Conservation (phyloP, 2,329 filamentous ascomycete genomes). For the Septoria linicola region DNA sequence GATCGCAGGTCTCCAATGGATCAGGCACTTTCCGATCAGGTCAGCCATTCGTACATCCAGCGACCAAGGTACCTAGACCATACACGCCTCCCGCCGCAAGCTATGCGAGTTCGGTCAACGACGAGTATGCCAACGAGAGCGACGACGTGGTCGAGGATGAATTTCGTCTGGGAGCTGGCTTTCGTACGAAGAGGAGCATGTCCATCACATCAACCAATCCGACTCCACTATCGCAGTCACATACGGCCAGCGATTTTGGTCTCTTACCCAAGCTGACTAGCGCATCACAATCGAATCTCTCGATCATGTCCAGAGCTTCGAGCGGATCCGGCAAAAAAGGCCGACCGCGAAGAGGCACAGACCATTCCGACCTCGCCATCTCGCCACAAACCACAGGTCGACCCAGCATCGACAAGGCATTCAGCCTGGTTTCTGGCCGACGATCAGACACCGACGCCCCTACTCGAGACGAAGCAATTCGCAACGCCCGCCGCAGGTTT, state of each 20-base stretch:
- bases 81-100: slow-evolving; percentile 56
- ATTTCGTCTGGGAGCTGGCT: slow-evolving; percentile 41
- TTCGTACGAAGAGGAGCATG: slow-evolving; percentile 43
- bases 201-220: slow-evolving; percentile 44
- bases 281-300: slow-evolving; percentile 54
- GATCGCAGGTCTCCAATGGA: slow-evolving; percentile 54
- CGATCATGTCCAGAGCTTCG: slow-evolving; percentile 43
- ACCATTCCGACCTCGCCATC: slow-evolving; percentile 47
- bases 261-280: slow-evolving; percentile 50
- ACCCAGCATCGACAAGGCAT: slow-evolving; percentile 57
- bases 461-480: slow-evolving; percentile 56
- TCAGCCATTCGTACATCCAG: slow-evolving; percentile 54
- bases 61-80: slow-evolving; percentile 56
- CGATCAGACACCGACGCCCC: slow-evolving; percentile 51
- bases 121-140: slow-evolving; percentile 43
- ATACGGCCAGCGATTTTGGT: slow-evolving; percentile 39
- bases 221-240: slow-evolving; percentile 36
- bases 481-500: slow-evolving; percentile 57
- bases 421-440: slow-evolving; percentile 46
- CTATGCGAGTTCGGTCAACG: slow-evolving; percentile 49
- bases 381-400: slow-evolving; percentile 51
- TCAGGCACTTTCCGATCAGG: slow-evolving; percentile 50
- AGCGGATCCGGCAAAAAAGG: slow-evolving; percentile 37
- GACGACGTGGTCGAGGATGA: slow-evolving; percentile 49
- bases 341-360: slow-evolving; percentile 52